Conservation (phyloP, 129 eudicot species). For the Artemisia argyi region DNA sequence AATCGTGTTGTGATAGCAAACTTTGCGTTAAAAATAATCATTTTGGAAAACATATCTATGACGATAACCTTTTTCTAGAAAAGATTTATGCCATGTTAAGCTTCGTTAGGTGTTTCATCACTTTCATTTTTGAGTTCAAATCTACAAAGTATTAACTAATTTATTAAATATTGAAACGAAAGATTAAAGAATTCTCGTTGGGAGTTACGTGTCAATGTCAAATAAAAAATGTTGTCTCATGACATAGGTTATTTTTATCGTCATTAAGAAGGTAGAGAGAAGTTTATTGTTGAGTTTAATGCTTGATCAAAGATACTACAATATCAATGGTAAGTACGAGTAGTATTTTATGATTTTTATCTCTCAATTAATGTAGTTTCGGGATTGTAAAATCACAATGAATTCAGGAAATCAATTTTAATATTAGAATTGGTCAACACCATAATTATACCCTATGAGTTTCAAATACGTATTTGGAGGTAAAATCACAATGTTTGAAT, state of each 20-base stretch:
- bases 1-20: too few relatives aligned
- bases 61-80: too few relatives aligned
- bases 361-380: not conserved
- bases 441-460: not conserved
- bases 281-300: not conserved
- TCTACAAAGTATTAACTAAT: not conserved
- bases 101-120: too few relatives aligned
- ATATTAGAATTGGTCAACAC: constrained; percentile 6
- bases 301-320: not conserved
- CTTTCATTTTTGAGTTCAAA: not conserved
- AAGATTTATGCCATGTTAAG: too few relatives aligned
- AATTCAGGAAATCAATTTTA: not conserved
- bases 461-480: not conserved
- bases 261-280: not conserved
- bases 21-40: too few relatives aligned
- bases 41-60: too few relatives aligned
- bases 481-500: not conserved
- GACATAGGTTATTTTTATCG: not conserved
- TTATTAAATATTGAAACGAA: not conserved
- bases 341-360: too few relatives aligned
- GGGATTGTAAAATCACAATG: not conserved
- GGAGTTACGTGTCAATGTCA: not conserved
- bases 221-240: constrained; percentile 2
- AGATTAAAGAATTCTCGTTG: not conserved
- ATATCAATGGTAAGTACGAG: not conserved